phyloP scores from a whole-genome alignment of 306 rosid species.

The Gleditsia sinensis region DNA sequence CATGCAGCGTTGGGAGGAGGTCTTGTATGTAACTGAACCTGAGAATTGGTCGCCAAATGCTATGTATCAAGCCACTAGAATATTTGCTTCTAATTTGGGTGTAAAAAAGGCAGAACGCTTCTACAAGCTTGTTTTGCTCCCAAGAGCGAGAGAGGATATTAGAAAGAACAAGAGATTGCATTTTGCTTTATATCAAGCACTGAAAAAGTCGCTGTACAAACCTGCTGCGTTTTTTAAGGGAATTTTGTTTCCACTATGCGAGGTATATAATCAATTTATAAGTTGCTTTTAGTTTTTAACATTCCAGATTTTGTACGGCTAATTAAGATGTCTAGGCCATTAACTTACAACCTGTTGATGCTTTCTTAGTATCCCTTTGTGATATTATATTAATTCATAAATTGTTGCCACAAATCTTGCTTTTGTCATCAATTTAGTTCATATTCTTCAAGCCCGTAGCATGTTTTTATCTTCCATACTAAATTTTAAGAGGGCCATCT shows the following conservation, averaged over 20 bases:
- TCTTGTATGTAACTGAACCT: constrained; percentile 82
- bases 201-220: constrained; percentile 86
- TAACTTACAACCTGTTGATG: background rate
- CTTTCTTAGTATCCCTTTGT: constrained; percentile 6
- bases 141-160: constrained; percentile 84
- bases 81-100: constrained; percentile 81
- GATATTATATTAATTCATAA: constrained; percentile 9
- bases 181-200: constrained; percentile 81
- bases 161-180: constrained; percentile 76
- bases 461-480: background rate
- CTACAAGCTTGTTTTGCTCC: constrained; percentile 87
- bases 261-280: constrained; percentile 55
- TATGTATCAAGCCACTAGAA: constrained; percentile 79
- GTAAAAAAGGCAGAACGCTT: constrained; percentile 75
- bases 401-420: background rate
- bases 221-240: constrained; percentile 94
- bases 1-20: constrained; percentile 76
- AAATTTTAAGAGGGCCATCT: background rate
- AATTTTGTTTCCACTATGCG: constrained; percentile 80
- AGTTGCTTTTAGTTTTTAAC: constrained; percentile 3
- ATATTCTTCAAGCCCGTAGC: constrained; percentile 1
- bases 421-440: background rate
- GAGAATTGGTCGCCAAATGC: constrained; percentile 96
- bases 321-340: background rate
- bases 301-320: background rate